phyloP scores from a whole-genome alignment of 1,284 basidiomycete species.

The Ganoderma sinense region DNA sequence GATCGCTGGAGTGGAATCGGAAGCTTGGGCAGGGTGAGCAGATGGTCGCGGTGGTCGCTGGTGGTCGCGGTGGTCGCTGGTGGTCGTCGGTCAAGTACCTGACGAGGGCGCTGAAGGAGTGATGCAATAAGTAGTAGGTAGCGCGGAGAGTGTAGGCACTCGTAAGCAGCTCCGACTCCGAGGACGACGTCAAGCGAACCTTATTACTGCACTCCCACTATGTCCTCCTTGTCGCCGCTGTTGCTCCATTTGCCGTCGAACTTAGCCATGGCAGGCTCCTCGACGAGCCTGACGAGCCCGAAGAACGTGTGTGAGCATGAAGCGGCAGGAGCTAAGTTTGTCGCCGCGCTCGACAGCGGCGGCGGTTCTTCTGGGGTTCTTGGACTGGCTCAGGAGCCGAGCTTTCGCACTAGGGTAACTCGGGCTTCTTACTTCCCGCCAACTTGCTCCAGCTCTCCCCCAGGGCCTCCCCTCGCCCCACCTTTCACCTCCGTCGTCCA shows the following conservation, averaged over 20 bases:
- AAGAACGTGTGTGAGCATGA: slow-evolving; percentile 3
- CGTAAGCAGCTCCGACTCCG: not conserved
- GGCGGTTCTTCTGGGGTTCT: not conserved
- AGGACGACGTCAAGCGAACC: slow-evolving; percentile 2
- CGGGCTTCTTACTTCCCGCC: not conserved
- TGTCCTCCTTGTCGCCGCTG: not conserved
- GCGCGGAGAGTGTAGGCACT: not conserved
- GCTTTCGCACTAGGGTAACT: slow-evolving; percentile 2
- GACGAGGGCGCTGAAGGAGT: not conserved
- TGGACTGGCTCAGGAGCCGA: not conserved
- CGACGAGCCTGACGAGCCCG: slow-evolving; percentile 2
- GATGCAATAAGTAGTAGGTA: too few relatives aligned
- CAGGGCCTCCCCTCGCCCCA: not conserved
- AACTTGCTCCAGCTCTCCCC: not conserved
- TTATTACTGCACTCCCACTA: not conserved
- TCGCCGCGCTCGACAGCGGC: slow-evolving; percentile 1
- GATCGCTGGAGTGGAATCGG: not conserved
- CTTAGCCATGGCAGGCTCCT: too few relatives aligned
- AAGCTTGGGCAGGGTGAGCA: not conserved
- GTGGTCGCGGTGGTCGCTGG: too few relatives aligned
- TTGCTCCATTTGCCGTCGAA: too few relatives aligned
- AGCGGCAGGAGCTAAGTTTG: slow-evolving; percentile 6
- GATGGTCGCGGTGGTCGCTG: not conserved
- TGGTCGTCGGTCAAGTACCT: not conserved
- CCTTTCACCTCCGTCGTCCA: not conserved